Evolutionary conservation across 2,329 filamentous ascomycete species (phyloP).

Genomic region (Dichotomopilus funicola): DNA sequence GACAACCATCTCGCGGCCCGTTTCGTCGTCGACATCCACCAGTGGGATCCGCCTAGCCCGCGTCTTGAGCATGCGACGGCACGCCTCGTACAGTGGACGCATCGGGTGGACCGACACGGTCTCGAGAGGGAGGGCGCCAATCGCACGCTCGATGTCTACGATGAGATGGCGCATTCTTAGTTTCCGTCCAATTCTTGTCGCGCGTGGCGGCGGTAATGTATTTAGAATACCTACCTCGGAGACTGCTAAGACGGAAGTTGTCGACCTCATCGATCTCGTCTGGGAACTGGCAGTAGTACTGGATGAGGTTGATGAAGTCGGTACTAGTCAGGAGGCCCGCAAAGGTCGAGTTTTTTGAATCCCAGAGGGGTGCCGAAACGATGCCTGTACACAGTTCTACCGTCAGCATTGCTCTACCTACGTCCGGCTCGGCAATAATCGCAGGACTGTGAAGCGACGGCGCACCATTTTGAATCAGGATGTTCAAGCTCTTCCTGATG

Average conservation of each 20-base stretch:
- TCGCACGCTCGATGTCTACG: conserved; percentile 87
- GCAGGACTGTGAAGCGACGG: not conserved
- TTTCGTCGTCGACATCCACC: conserved; percentile 91
- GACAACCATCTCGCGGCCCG: conserved; percentile 82
- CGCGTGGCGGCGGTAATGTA: not conserved
- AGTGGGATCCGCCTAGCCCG: conserved; percentile 89
- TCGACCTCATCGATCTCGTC: conserved; percentile 85
- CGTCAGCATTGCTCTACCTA: conserved; percentile 1
- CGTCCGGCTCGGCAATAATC: not conserved
- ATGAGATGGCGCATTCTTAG: not conserved
- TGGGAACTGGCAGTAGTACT: conserved; percentile 97
- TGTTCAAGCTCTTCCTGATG: conserved; percentile 94
- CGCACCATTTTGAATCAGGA: conserved; percentile 88
- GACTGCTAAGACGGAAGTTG: conserved; percentile 84
- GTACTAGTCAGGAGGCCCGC: conserved; percentile 91
- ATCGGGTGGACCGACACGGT: conserved; percentile 94
- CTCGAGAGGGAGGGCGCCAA: conserved; percentile 84
- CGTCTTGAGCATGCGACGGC: conserved; percentile 87
- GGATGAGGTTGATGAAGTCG: conserved; percentile 97
- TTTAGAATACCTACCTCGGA: conserved; percentile 60
- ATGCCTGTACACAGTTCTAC: conserved; percentile 56
- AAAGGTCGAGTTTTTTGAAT: conserved; percentile 87
- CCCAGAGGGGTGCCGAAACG: conserved; percentile 95
- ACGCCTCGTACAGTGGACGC: conserved; percentile 88
- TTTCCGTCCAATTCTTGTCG: too few relatives aligned